Percentiles rank a stretch among this genome's conserved stretches.
These are phyloP conservation scores for Candolleomyces aberdarensis DNA, from an alignment of 768 basidiomycete genomes.

Conservation along the genomic window DNA sequence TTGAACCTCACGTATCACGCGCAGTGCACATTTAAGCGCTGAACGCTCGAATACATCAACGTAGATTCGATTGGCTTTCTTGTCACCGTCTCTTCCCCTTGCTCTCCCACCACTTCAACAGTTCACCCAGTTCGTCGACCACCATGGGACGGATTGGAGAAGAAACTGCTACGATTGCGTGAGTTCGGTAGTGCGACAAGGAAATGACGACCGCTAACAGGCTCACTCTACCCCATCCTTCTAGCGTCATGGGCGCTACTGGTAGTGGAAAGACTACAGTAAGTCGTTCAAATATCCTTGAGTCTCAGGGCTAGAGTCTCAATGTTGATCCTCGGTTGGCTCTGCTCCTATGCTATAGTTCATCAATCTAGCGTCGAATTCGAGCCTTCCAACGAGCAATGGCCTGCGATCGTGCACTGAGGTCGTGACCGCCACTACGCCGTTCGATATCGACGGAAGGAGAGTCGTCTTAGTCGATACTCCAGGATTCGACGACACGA, in stretches of 20 bases:
- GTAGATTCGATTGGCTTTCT: too few relatives aligned
- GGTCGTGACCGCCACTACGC: constrained; percentile 36
- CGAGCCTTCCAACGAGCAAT: constrained; percentile 41
- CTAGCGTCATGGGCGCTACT: constrained; percentile 37
- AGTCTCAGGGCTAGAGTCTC: constrained; percentile 10
- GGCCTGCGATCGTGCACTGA: constrained; percentile 52
- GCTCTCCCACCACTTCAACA: too few relatives aligned
- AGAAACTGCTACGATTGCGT: not conserved
- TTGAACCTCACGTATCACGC: too few relatives aligned
- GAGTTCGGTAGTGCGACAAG: not conserved
- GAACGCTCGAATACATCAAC: too few relatives aligned
- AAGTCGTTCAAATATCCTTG: not conserved
- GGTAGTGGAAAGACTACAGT: constrained; percentile 38
- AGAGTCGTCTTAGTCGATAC: constrained; percentile 53
- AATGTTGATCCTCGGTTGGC: not conserved
- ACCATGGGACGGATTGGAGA: not conserved
- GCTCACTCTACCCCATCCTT: not conserved
- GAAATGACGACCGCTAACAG: not conserved
- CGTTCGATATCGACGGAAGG: constrained; percentile 41
- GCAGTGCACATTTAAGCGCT: too few relatives aligned
- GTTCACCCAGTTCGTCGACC: too few relatives aligned
- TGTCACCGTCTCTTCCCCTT: too few relatives aligned
- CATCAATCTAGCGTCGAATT: constrained; percentile 51
- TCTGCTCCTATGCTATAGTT: constrained; percentile 32
- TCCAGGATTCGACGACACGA: constrained; percentile 58